Evolutionary conservation across 176 grass and related monocot genomes (phyloP), one percentile per base, ranked within the genome.

Genomic region (Carex pumila): DNA sequence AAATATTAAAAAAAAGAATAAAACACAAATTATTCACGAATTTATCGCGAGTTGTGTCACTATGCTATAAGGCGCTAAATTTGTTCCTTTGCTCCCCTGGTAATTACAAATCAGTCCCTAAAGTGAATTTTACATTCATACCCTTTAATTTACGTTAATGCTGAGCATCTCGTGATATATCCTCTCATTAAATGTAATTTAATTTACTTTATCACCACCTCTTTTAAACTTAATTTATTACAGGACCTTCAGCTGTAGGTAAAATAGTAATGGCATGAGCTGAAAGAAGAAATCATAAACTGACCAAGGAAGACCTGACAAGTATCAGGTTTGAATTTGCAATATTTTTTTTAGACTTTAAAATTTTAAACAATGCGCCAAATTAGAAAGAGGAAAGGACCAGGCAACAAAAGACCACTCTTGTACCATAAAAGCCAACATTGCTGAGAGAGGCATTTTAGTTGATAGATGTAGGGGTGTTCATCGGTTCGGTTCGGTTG

Each of bases 371-470:
- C 50, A 21, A 47, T 82, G 25, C 12, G 41, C 39, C 50, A 41
- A n/a, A 62, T 45, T 71, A 75, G 49, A 82, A 87, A 71, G 36
- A 81, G 54, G n/a, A 81, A 80, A 86, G 61, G 50, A 71, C 60
- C 79, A 79, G 37, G 43, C 6, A 56, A 61, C 43, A 73, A 87
- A 75, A 76, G 31, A 41, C 64, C 84, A 83, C 29, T 18, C 22
- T 45, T 85, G 71, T 75, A 67, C 54, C 81, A 75, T 12, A 69
- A 36, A 78, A 72, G 84, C 81, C 76, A 90, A 55, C 60, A 72
- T 58, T 37, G 37, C 70, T 58, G 59, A 49, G n/a, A 47, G 39
- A 45, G 37, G 36, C 32, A 70, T 7, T 39, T 18, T 41, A 39
- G 32, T 41, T 70, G 6, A 36, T n/a, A 70, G 2, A 7, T 37